A percentile compares a stretch with the other conserved stretches of the same genome.
Evolutionary conservation across 441 rosid species (phyloP).

Genomic region (Populus hybrid): DNA sequence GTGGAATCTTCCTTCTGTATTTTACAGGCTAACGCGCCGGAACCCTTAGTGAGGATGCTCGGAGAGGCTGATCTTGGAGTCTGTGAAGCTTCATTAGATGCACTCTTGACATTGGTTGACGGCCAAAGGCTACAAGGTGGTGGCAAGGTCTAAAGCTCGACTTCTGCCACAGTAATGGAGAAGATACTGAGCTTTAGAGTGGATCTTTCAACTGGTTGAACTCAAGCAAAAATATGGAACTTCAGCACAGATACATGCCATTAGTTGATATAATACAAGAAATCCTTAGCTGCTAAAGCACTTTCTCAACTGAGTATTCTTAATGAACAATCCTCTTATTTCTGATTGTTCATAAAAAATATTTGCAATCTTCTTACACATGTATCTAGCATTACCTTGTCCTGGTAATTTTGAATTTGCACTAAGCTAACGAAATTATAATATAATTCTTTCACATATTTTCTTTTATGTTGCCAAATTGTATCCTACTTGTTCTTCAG

Average conservation of each 20-base stretch:
- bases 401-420: background rate
- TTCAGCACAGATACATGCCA: constrained; percentile 26
- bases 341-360: constrained; percentile 7
- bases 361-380: background rate
- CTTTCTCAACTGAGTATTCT: constrained; percentile 32
- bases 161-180: constrained; percentile 26
- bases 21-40: constrained; percentile 36
- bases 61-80: constrained; percentile 26
- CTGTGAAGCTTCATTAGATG: constrained; percentile 36
- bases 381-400: background rate
- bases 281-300: constrained; percentile 34
- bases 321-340: constrained; percentile 35
- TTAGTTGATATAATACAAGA: constrained; percentile 41
- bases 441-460: background rate
- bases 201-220: constrained; percentile 31
- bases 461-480: background rate
- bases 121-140: constrained; percentile 29
- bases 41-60: constrained; percentile 26
- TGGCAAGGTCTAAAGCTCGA: constrained; percentile 18
- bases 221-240: constrained; percentile 25
- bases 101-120: constrained; percentile 37
- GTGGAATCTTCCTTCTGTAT: constrained; percentile 43
- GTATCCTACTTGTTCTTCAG: background rate
- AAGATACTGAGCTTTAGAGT: constrained; percentile 28
- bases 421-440: background rate